These are phyloP conservation scores for Inonotus hispidus DNA, from an alignment of 1,284 basidiomycete genomes.

Conservation along the genomic window DNA sequence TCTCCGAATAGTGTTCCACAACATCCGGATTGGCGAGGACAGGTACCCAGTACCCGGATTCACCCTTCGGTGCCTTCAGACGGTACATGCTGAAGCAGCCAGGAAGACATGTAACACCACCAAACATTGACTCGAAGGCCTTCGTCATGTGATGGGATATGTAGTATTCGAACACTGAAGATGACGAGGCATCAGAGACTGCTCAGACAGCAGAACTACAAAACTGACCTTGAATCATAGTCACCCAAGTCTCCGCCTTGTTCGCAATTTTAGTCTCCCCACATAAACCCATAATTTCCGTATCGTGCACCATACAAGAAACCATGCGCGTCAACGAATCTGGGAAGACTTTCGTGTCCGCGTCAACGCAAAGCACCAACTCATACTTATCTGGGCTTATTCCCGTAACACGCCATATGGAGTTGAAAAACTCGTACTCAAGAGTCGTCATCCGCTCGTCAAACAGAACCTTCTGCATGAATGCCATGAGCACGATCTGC, in stretches of 20 bases:
- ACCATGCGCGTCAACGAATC: slow-evolving; percentile 91
- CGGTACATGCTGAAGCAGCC: slow-evolving; percentile 99
- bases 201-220: slow-evolving; percentile 1
- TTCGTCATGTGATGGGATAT: slow-evolving; percentile 99
- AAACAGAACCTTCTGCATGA: slow-evolving; percentile 98
- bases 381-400: slow-evolving; percentile 97
- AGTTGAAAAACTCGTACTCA: slow-evolving; percentile 99
- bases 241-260: slow-evolving; percentile 96
- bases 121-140: slow-evolving; percentile 99
- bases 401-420: slow-evolving; percentile 91
- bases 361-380: slow-evolving; percentile 95
- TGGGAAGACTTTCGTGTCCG: slow-evolving; percentile 96
- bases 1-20: slow-evolving; percentile 96
- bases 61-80: slow-evolving; percentile 94
- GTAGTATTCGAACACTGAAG: slow-evolving; percentile 94
- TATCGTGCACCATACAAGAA: slow-evolving; percentile 92
- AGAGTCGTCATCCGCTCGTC: slow-evolving; percentile 99
- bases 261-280: slow-evolving; percentile 99
- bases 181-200: slow-evolving; percentile 16
- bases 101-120: slow-evolving; percentile 98
- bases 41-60: slow-evolving; percentile 95
- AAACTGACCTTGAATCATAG: slow-evolving; percentile 91
- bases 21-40: slow-evolving; percentile 97
- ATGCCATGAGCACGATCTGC: slow-evolving; percentile 97
- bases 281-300: slow-evolving; percentile 97